Evolutionary conservation across 2,329 filamentous ascomycete species (phyloP), one percentile per base, ranked within the genome.

Genomic region (Talaromyces sp.): DNA sequence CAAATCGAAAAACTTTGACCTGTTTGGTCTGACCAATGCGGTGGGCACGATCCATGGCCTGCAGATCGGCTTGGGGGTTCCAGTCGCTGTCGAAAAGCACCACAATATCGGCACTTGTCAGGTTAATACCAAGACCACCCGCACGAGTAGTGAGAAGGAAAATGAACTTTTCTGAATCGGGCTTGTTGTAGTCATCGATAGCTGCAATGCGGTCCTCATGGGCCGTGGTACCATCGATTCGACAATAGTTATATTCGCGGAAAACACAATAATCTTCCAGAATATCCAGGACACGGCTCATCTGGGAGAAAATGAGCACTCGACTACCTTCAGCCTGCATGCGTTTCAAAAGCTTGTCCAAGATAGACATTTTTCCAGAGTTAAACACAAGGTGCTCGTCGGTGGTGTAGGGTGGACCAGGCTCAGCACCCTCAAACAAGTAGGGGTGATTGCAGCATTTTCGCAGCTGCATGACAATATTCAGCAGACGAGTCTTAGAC

Each of bases 391-490:
- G 80, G 75, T 99, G 95, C 75, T 97, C 93, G 67, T 99, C 94
- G 0, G 93, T 99, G 1, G 95, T 99, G 71, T 97, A 99, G 1
- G 95, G 94, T 11, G 94, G 95, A 24, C 94, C 94, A 37, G 94
- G 94, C 70, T 99, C 94, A 9, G 94, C 94, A 49, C 94, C 94
- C 70, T 99, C 94, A 63, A 99, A 99, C 1, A 99, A 84, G 65
- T 99, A 99, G 0, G 94, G 94, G 69, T 99, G 94, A 65, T 99
- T 99, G 73, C 94, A 99, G 76, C 94, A 99, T 75, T 99, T 99
- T 65, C 94, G 88, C 60, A 99, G 83, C 75, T 99, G 94, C 94
- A 99, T 99, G 64, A 99, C 94, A 68, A 99, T 99, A 75, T 99
- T 99, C 60, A 99, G 82, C 19, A 99, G 83, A 59, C 94, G 86